Base-by-base conservation (phyloP, 768 basidiomycete genomes). In the Hortiboletus flavorubellus region DNA sequence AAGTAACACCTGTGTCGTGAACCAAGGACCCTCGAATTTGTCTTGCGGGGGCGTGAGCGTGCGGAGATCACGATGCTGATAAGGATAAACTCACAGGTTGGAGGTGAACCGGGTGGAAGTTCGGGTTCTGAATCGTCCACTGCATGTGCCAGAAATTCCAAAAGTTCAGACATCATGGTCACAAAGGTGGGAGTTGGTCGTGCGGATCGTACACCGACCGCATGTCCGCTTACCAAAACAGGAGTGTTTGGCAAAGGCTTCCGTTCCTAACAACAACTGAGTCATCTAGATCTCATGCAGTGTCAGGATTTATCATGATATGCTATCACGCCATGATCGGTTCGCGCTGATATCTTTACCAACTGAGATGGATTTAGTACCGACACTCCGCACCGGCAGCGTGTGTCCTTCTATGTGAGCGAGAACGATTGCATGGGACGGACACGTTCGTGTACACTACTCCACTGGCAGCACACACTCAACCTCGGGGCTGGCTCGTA, bases 21-120 rank as follows among this genome's bases (percentile, higher is more conserved):
- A 89, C 97, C 97, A 98, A 34, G 94, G 93, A 0, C 96, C 95
- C 66, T 91, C 86, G 68, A 90, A 93, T 66, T 81, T 89, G 59
- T 78, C 89, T 91, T 63, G 8, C 3, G 43, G 14, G 49, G 23
- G 14, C 11, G 16, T 65, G 63, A 52, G 61, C 43, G 29, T 33
- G 39, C 8, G 38, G 12, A 33, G 45, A 44, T n/a, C 21, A 38
- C 31, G 56, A 39, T 4, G 53, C 53, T 26, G 39, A 49, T 18
- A 15, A 5, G 76, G 39, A 49, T 18, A 15, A 5, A 76, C 82
- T 63, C 65, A 85, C 85, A 64, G n/a, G 77, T 85, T 7, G 85
- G 85, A 30, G 85, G 85, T 29, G 83, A 72, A 30, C 85, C 85
- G 0, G 85, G 85, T 2, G 85, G 85, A 1, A 80, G 73, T 39